Conservation (phyloP, 805 yeast species). For the Yamadazyma akitaensis region DNA sequence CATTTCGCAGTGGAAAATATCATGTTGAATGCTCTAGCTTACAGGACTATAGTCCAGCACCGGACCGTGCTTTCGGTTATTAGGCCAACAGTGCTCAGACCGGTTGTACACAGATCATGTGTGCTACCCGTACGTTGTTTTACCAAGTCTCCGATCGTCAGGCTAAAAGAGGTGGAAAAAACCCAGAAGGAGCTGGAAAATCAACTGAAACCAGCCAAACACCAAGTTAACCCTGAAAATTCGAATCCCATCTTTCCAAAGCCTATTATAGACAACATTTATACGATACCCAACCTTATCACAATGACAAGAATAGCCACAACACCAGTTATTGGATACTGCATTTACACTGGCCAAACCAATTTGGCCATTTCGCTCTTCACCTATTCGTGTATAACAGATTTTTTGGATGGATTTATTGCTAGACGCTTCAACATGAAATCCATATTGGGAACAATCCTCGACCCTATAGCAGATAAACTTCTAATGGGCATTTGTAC, state of each 20-base stretch:
- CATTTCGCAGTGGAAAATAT: neutral
- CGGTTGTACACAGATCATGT: neutral
- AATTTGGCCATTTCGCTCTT: constrained; percentile 69
- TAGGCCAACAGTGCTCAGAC: neutral
- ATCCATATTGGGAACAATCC: constrained; percentile 81
- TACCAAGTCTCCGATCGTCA: neutral
- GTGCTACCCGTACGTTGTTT: neutral
- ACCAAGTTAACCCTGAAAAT: neutral
- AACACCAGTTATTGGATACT: constrained; percentile 83
- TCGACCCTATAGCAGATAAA: constrained; percentile 96
- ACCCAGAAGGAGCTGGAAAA: neutral
- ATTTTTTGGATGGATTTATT: constrained; percentile 85
- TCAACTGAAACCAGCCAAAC: neutral
- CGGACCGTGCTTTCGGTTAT: neutral
- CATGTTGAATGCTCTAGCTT: constrained; percentile 4
- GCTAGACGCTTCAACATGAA: constrained; percentile 78
- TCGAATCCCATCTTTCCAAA: neutral
- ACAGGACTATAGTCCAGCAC: neutral
- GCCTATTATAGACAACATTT: constrained; percentile 30
- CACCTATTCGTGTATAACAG: constrained; percentile 84
- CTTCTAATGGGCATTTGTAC: constrained; percentile 85
- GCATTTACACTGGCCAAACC: constrained; percentile 62
- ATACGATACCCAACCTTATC: constrained; percentile 82
- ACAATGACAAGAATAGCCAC: constrained; percentile 77
- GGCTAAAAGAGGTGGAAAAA: neutral